Evolutionary conservation across 1,284 basidiomycete species (phyloP).

Genomic region (Tetrapyrgos nigripes): DNA sequence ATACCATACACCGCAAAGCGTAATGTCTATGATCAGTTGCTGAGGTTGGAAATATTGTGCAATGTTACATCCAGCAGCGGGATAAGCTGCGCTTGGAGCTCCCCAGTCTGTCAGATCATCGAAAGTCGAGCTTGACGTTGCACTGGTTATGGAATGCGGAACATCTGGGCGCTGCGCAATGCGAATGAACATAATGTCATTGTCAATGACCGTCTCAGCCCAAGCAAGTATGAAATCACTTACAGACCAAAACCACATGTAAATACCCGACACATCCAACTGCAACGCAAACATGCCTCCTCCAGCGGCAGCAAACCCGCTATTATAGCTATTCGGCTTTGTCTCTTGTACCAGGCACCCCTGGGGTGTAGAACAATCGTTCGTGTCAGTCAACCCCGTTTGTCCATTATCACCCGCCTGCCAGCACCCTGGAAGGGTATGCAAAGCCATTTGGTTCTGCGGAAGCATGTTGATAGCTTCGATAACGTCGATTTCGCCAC

Average conservation of each 20-base stretch:
- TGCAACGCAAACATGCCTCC: slow-evolving; percentile 72
- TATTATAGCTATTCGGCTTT: slow-evolving; percentile 57
- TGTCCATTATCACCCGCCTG: slow-evolving; percentile 36
- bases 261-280: slow-evolving; percentile 59
- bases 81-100: slow-evolving; percentile 62
- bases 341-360: slow-evolving; percentile 65
- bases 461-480: slow-evolving; percentile 53
- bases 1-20: slow-evolving; percentile 59
- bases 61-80: slow-evolving; percentile 50
- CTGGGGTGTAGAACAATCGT: slow-evolving; percentile 47
- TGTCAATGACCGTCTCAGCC: background rate
- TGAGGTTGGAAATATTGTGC: slow-evolving; percentile 60
- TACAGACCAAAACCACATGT: slow-evolving; percentile 74
- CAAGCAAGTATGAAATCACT: slow-evolving; percentile 23
- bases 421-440: slow-evolving; percentile 45
- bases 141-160: slow-evolving; percentile 40
- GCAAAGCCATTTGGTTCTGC: slow-evolving; percentile 51
- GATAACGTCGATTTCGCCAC: slow-evolving; percentile 65
- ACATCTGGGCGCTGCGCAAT: slow-evolving; percentile 45
- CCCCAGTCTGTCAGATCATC: slow-evolving; percentile 63
- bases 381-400: slow-evolving; percentile 38
- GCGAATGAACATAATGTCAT: slow-evolving; percentile 12
- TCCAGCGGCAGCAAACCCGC: slow-evolving; percentile 59
- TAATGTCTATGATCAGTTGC: slow-evolving; percentile 56
- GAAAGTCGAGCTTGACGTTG: slow-evolving; percentile 43